Conservation (phyloP, 208 protist genomes). For the Naegleria gruberi region DNA sequence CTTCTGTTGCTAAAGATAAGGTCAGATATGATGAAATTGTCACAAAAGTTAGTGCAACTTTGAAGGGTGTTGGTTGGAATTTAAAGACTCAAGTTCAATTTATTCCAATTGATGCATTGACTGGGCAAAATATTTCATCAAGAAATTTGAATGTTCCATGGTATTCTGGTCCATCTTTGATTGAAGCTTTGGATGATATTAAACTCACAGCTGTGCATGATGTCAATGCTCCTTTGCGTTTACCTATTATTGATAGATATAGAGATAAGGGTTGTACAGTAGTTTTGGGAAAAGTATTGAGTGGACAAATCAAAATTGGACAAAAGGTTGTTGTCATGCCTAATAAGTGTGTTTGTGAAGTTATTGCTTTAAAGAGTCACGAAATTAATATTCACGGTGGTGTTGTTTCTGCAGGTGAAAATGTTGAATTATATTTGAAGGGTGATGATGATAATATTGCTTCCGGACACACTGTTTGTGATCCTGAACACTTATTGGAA, state of each 20-base stretch:
- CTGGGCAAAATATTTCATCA: conserved; percentile 81
- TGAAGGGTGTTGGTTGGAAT: conserved; percentile 84
- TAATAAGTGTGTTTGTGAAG: conserved; percentile 22
- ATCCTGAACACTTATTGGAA: neutral
- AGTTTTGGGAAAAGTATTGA: conserved; percentile 88
- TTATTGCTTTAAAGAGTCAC: neutral
- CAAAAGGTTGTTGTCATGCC: conserved; percentile 63
- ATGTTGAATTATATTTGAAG: neutral
- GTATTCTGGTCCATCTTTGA: conserved; percentile 78
- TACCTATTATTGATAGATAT: conserved; percentile 85
- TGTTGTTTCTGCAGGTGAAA: neutral
- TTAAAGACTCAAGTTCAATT: conserved; percentile 76
- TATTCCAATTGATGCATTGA: conserved; percentile 89
- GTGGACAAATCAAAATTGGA: conserved; percentile 70
- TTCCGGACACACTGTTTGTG: neutral
- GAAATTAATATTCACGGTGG: neutral
- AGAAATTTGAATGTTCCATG: conserved; percentile 54
- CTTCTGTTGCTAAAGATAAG: conserved; percentile 78
- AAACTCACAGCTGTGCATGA: conserved; percentile 58
- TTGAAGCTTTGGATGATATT: conserved; percentile 77
- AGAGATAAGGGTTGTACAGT: conserved; percentile 85
- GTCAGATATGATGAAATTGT: conserved; percentile 91
- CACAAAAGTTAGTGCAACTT: conserved; percentile 83
- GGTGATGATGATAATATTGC: neutral
- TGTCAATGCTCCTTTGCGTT: conserved; percentile 68